Evolutionary conservation across 2,329 filamentous ascomycete species (phyloP).

Genomic region (Epichloe sp.): DNA sequence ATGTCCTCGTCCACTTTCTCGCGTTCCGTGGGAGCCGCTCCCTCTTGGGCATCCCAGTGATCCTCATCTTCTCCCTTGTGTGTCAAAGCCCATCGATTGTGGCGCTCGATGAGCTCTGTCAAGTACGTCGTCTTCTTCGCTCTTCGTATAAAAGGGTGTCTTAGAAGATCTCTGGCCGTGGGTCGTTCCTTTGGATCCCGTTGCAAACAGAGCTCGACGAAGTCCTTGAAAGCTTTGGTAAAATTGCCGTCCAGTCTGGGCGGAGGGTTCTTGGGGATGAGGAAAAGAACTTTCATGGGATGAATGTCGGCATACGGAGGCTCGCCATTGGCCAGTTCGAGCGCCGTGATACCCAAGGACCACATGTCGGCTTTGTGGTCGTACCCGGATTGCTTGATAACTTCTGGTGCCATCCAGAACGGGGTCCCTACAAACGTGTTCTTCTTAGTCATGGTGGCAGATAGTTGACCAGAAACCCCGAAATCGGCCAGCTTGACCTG

Average conservation of each 20-base stretch:
- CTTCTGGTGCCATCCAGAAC: conserved; percentile 99
- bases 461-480: conserved; percentile 89
- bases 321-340: conserved; percentile 83
- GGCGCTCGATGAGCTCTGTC: conserved; percentile 86
- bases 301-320: conserved; percentile 94
- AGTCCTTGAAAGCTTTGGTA: conserved; percentile 72
- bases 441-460: conserved; percentile 98
- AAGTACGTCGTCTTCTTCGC: conserved; percentile 95
- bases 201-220: conserved; percentile 70
- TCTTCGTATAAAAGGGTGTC: conserved; percentile 78
- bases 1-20: conserved; percentile 62
- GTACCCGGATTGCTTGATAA: conserved; percentile 96
- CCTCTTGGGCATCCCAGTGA: conserved; percentile 39
- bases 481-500: conserved; percentile 98
- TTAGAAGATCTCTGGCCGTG: conserved; percentile 72
- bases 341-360: conserved; percentile 88
- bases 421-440: conserved; percentile 97
- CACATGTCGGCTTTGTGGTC: conserved; percentile 97
- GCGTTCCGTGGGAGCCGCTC: conserved; percentile 40
- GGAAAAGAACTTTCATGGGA: conserved; percentile 94
- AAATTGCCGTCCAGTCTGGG: conserved; percentile 72
- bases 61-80: conserved; percentile 63
- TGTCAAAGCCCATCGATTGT: conserved; percentile 74
- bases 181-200: conserved; percentile 84
- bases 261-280: conserved; percentile 89